Base-by-base conservation (phyloP, 371 early-diverging fungal genomes). In the Mortierella sp. region DNA sequence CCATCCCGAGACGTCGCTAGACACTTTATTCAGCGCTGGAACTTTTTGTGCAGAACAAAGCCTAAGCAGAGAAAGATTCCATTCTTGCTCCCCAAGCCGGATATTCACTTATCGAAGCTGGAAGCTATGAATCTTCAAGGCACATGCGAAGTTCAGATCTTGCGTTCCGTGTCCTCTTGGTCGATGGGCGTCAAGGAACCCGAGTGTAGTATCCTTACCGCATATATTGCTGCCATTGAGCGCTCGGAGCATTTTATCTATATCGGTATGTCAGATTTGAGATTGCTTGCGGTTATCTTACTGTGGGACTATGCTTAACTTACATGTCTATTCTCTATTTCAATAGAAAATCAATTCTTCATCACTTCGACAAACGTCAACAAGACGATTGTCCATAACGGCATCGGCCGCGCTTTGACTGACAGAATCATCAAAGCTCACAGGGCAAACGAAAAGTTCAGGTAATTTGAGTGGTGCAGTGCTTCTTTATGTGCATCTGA, bases 1-100 rank as follows among this genome's bases (percentile, higher is more conserved):
- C 89, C 94, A 49, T 94, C 95, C 23, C 85, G 92, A 47, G 98
- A 97, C 70, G 86, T 96, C 8, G 91, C 94, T 0, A 87, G 94
- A 23, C 96, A 96, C 68, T 98, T 97, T 75, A 92, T 96, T 61
- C 91, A 96, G 82, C 86, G 97, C 57, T 98, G 98, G 97, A 97
- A 97, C 75, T 95, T 93, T 72, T 83, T 94, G 59, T 95, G 94
- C 78, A 68, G 84, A 29, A 82, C 72, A 56, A 95, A 96, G 73
- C 89, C 90, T 34, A 86, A 85, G 68, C 88, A 89, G 56, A 86
- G 69, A 31, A 72, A 69, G 13, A 76, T 96, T 23, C 93, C 95
- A 2, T 90, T 90, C 61, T 81, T 96, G 72, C 85, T 92, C 78
- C 95, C 96, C 87, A 93, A 80, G 90, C 93, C 74, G 88, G 94